Conservation (phyloP, 1,284 basidiomycete species). For the Ustilago cynodontis region DNA sequence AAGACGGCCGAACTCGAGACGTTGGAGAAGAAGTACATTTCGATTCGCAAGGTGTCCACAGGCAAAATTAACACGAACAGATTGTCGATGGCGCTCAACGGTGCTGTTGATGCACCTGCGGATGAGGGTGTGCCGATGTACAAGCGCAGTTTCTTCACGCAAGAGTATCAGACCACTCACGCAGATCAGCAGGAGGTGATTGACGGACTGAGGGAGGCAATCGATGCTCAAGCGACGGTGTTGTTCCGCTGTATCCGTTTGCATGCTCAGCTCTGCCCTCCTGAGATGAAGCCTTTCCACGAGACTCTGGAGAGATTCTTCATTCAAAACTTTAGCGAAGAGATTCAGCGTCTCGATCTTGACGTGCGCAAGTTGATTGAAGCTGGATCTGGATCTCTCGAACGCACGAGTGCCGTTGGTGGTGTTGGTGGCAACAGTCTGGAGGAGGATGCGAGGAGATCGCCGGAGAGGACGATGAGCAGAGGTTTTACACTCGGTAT, state of each 20-base stretch:
- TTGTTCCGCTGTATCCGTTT: slow-evolving; percentile 86
- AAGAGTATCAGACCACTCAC: slow-evolving; percentile 78
- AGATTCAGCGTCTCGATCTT: slow-evolving; percentile 74
- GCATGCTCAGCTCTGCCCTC: slow-evolving; percentile 83
- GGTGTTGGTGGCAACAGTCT: slow-evolving; percentile 7
- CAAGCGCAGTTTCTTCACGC: slow-evolving; percentile 77
- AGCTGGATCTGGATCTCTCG: slow-evolving; percentile 15
- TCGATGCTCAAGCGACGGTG: slow-evolving; percentile 81
- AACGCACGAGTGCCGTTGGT: slow-evolving; percentile 13
- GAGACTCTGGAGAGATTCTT: slow-evolving; percentile 87
- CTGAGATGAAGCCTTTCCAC: slow-evolving; percentile 90
- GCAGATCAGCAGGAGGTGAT: slow-evolving; percentile 80
- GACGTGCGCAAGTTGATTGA: slow-evolving; percentile 41
- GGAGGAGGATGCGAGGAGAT: slow-evolving; percentile 31
- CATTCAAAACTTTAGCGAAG: slow-evolving; percentile 87
- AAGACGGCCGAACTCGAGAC: slow-evolving; percentile 82
- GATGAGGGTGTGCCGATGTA: slow-evolving; percentile 78
- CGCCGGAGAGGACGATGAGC: slow-evolving; percentile 40
- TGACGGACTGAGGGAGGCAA: slow-evolving; percentile 78
- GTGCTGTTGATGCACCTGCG: slow-evolving; percentile 84
- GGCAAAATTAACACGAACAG: slow-evolving; percentile 80
- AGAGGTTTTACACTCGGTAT: slow-evolving; percentile 38
- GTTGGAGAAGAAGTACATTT: slow-evolving; percentile 79
- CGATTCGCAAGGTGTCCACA: slow-evolving; percentile 78
- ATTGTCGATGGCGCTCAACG: slow-evolving; percentile 87